A percentile compares a stretch with the other conserved stretches of the same genome.
These are phyloP conservation scores for Lantana camara DNA, from an alignment of 257 asterid genomes.

Conservation along the genomic window DNA sequence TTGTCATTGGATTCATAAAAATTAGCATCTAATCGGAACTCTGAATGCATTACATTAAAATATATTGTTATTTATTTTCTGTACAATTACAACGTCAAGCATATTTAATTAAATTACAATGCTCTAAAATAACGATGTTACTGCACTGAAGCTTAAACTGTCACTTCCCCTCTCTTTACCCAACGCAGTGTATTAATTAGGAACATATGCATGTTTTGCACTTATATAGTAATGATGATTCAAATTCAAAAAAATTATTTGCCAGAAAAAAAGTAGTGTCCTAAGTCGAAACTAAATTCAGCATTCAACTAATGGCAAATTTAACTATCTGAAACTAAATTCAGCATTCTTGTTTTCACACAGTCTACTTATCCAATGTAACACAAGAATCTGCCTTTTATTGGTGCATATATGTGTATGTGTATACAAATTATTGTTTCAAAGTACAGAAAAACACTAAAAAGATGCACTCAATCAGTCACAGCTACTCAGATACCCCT, in stretches of 20 bases:
- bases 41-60: background rate
- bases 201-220: background rate
- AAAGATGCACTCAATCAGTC: conserved; percentile 4
- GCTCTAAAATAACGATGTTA: conserved; percentile 9
- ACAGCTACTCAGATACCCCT: conserved; percentile 1
- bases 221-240: background rate
- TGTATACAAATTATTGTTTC: background rate
- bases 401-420: background rate
- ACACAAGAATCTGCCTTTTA: too few species aligned
- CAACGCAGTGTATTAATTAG: background rate
- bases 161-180: too few species aligned
- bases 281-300: too few species aligned
- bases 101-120: conserved; percentile 3
- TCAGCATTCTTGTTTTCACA: conserved; percentile 1
- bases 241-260: background rate
- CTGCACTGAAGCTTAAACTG: background rate
- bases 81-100: background rate
- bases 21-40: background rate
- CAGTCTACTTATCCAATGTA: background rate
- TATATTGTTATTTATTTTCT: background rate
- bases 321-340: background rate
- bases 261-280: background rate
- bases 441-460: background rate
- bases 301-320: background rate
- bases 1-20: conserved; percentile 1